Evolutionary conservation across 1,139 yeast genomes (phyloP).

Genomic region (Geotrichum carabidarum): DNA sequence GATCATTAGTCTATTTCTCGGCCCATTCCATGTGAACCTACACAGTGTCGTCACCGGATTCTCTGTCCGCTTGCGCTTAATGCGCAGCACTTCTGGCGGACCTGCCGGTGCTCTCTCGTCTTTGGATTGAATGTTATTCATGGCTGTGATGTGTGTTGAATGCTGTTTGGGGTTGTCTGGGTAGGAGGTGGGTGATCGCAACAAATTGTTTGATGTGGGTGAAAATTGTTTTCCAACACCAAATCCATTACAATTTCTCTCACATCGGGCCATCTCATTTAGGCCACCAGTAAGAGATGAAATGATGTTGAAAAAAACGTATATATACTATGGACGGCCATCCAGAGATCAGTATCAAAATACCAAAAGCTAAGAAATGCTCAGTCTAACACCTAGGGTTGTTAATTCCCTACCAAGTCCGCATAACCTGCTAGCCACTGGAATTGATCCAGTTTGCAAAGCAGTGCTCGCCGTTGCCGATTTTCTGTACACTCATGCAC

Average conservation of each 20-base stretch:
- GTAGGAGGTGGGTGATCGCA: not conserved
- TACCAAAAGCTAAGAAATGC: too few relatives aligned
- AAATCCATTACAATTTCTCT: too few relatives aligned
- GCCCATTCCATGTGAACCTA: conserved; percentile 27
- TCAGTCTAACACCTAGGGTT: too few relatives aligned
- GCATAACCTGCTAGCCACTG: too few relatives aligned
- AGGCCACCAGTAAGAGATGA: too few relatives aligned
- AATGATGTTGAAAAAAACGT: too few relatives aligned
- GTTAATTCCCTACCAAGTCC: too few relatives aligned
- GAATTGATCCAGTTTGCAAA: not conserved
- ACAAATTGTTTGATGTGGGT: too few relatives aligned
- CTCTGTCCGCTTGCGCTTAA: conserved; percentile 78
- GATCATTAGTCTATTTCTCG: not conserved
- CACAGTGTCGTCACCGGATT: conserved; percentile 81
- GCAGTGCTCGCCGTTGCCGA: not conserved
- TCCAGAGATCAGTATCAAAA: too few relatives aligned
- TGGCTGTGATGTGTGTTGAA: not conserved
- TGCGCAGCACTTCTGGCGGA: conserved; percentile 38
- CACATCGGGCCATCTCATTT: too few relatives aligned
- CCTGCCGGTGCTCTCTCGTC: not conserved
- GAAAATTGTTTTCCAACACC: too few relatives aligned
- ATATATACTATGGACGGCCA: too few relatives aligned
- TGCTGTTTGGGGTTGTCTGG: not conserved
- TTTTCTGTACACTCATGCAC: not conserved
- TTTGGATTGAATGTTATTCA: not conserved